Percentiles rank a stretch among this genome's conserved stretches.
Evolutionary conservation across 1,139 yeast species (phyloP).

Genomic region (Blastobotrys elegans): DNA sequence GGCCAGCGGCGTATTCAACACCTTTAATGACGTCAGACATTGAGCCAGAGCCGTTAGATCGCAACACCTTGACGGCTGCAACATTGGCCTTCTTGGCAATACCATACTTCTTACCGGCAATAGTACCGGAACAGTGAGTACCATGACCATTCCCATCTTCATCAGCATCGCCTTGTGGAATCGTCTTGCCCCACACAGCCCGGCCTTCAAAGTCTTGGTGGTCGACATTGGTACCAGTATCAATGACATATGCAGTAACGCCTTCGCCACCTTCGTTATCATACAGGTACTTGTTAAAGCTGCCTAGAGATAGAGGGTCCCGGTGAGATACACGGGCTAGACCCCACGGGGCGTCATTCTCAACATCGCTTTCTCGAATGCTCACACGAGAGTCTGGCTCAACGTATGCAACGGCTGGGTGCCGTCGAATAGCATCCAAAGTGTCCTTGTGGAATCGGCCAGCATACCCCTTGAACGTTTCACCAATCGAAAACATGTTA

Average conservation of each 20-base stretch:
- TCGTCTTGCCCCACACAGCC: conserved; percentile 90
- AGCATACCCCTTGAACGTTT: conserved; percentile 37
- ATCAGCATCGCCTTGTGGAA: conserved; percentile 79
- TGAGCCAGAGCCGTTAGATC: conserved; percentile 46
- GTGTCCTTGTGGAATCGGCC: conserved; percentile 74
- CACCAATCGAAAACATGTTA: conserved; percentile 59
- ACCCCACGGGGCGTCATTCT: conserved; percentile 95
- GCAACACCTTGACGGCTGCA: conserved; percentile 53
- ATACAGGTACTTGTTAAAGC: conserved; percentile 81
- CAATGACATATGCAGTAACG: conserved; percentile 87
- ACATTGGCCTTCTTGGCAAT: conserved; percentile 59
- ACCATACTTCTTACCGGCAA: conserved; percentile 56
- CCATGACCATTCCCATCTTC: conserved; percentile 94
- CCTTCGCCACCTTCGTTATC: conserved; percentile 87
- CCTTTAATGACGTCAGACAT: conserved; percentile 48
- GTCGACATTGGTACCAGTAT: conserved; percentile 80
- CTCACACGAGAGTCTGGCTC: conserved; percentile 73
- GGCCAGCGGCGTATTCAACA: conserved; percentile 39
- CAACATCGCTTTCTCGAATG: conserved; percentile 50
- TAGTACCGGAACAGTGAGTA: conserved; percentile 53
- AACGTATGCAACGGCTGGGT: conserved; percentile 68
- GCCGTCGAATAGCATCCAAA: conserved; percentile 61
- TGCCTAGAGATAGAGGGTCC: conserved; percentile 63
- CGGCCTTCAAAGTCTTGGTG: conserved; percentile 88
- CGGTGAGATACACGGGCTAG: conserved; percentile 92